These are phyloP conservation scores for Testicularia cyperi DNA, from an alignment of 1,284 basidiomycete genomes.

Conservation along the genomic window DNA sequence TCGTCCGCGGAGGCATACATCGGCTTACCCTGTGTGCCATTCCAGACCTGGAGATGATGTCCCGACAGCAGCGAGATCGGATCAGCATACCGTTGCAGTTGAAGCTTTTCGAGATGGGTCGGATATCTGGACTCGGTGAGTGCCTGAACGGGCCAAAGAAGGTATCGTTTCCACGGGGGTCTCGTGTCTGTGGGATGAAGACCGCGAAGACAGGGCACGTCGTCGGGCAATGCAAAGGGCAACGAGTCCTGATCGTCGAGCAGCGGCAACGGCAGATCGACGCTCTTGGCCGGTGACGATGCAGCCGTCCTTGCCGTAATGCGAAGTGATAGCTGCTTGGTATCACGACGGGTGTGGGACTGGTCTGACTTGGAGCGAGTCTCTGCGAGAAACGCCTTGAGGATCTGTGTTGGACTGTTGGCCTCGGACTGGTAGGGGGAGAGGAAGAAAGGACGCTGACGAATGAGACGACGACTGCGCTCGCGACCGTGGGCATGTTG, in stretches of 20 bases:
- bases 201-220: conserved; percentile 22
- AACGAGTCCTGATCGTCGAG: conserved; percentile 10
- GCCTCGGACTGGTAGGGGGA: conserved; percentile 18
- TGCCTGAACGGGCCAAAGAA: too few species aligned
- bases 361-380: too few species aligned
- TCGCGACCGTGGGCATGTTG: too few species aligned
- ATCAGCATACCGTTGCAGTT: not conserved
- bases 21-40: conserved; percentile 1
- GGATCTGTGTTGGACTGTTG: conserved; percentile 9
- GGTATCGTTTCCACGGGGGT: too few species aligned
- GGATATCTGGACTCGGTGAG: too few species aligned
- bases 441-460: conserved; percentile 2
- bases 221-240: conserved; percentile 24
- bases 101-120: not conserved
- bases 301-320: conserved; percentile 4
- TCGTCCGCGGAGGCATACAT: conserved; percentile 12
- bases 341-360: not conserved
- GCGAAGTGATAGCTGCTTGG: conserved; percentile 6
- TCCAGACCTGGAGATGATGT: conserved; percentile 11
- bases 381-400: conserved; percentile 14
- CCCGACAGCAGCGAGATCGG: not conserved
- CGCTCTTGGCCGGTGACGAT: not conserved
- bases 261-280: conserved; percentile 11
- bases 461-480: too few species aligned
- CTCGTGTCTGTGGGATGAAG: not conserved